Evolutionary conservation across 106 monocot genomes (phyloP), one percentile per base, ranked within the genome.

Genomic region (Acorus gramineus): DNA sequence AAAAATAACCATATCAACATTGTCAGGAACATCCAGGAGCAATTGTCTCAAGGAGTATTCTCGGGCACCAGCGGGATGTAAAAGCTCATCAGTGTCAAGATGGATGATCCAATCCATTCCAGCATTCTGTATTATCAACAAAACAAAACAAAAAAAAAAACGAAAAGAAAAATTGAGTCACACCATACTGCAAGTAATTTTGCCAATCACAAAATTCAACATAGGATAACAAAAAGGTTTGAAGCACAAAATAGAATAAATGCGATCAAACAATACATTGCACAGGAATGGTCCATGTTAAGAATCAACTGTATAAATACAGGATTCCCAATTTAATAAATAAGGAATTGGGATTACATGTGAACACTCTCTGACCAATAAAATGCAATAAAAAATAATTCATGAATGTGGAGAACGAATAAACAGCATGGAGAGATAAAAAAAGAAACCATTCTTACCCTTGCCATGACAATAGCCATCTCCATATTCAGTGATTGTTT

Each of bases 401-500:
- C 28, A 28, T 1, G 28, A 28, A 28, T 28, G 28, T 57, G 57
- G 1, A 57, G 2, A 12, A 5, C 60, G 46, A 13, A 8, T 9
- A 63, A 50, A 42, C 14, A 3, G 5, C 14, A 5, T 64, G 48
- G 45, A 54, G 4, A 64, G 47, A 11, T 8, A 47, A 44, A 50
- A 71, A 46, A 8, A 50, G 50, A 53, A 5, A 56, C 4, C 2
- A 66, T 12, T 46, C 87, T 64, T 96, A 96, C 96, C 77, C 85
- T 75, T 72, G 96, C 96, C 76, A 96, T 85, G 50, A 88, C 72
- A 69, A 91, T 96, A 58, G 96, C 96, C 85, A 88, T 96, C 85
- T 91, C 90, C 96, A 96, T 91, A 73, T 96, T 96, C 13, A 96
- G 83, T 47, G 91, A 91, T 57, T 91, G 96, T 61, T 88, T 96